These are phyloP conservation scores for Verticillium nubilum DNA, from an alignment of 2,329 filamentous ascomycete genomes.

Conservation along the genomic window DNA sequence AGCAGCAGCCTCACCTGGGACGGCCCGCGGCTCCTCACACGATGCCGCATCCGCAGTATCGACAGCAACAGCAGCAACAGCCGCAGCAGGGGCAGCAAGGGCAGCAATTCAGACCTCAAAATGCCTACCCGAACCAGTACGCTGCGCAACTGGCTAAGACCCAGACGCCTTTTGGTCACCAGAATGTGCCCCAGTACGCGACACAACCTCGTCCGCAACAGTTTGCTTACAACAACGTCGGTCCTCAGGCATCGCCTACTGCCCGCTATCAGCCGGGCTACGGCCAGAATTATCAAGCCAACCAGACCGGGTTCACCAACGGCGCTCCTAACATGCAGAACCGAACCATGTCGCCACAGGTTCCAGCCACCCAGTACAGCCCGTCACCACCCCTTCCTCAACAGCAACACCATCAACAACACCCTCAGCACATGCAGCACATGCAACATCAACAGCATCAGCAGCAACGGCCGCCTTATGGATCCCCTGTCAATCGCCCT, in stretches of 20 bases:
- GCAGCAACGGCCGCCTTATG: slow-evolving; percentile 16
- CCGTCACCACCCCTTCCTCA: slow-evolving; percentile 17
- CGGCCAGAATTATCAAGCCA: slow-evolving; percentile 30
- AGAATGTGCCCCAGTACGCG: slow-evolving; percentile 42
- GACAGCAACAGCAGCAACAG: slow-evolving; percentile 28
- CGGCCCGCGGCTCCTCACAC: slow-evolving; percentile 23
- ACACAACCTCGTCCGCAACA: slow-evolving; percentile 36
- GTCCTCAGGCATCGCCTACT: slow-evolving; percentile 33
- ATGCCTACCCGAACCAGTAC: slow-evolving; percentile 40
- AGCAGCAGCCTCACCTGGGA: slow-evolving; percentile 29
- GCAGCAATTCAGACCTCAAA: slow-evolving; percentile 45
- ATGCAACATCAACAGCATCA: slow-evolving; percentile 13
- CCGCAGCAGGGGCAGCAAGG: slow-evolving; percentile 34
- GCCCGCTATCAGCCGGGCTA: slow-evolving; percentile 33
- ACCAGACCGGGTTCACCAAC: slow-evolving; percentile 34
- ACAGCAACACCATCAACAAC: slow-evolving; percentile 17
- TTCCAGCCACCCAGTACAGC: slow-evolving; percentile 32
- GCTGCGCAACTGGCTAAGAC: slow-evolving; percentile 46
- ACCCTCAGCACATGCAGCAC: slow-evolving; percentile 7
- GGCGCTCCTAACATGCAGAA: slow-evolving; percentile 32
- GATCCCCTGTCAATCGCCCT: slow-evolving; percentile 15
- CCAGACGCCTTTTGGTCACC: slow-evolving; percentile 46
- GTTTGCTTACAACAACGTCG: slow-evolving; percentile 28
- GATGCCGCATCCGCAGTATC: slow-evolving; percentile 25
- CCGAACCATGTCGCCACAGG: slow-evolving; percentile 39